These are phyloP conservation scores for Apophysomyces ossiformis DNA, from an alignment of 371 early-diverging fungal species.

Conservation along the genomic window DNA sequence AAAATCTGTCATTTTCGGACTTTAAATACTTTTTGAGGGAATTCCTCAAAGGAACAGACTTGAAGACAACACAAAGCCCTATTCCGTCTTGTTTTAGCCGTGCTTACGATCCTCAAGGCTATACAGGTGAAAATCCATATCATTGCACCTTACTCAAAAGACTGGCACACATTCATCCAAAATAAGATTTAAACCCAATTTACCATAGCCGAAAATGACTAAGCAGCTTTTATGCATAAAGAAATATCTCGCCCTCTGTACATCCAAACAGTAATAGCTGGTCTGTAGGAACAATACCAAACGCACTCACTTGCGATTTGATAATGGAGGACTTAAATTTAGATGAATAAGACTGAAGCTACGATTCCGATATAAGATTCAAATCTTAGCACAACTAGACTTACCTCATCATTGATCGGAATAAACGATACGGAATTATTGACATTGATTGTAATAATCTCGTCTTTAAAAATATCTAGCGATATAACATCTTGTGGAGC, in stretches of 20 bases:
- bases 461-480: slow-evolving; percentile 63
- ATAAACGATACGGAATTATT: slow-evolving; percentile 70
- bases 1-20: slow-evolving; percentile 1
- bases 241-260: slow-evolving; percentile 66
- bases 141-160: too few relatives aligned
- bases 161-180: too few relatives aligned
- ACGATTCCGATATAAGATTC: background rate
- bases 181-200: too few relatives aligned
- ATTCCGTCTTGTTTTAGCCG: too few relatives aligned
- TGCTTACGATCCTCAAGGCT: too few relatives aligned
- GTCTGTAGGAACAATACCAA: slow-evolving; percentile 64
- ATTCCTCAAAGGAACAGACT: background rate
- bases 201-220: too few relatives aligned
- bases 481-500: slow-evolving; percentile 52
- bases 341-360: slow-evolving; percentile 69
- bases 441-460: slow-evolving; percentile 64
- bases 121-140: too few relatives aligned
- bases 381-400: slow-evolving; percentile 8
- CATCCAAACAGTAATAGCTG: slow-evolving; percentile 66
- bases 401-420: slow-evolving; percentile 71
- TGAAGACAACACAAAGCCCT: too few relatives aligned
- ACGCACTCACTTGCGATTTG: slow-evolving; percentile 65
- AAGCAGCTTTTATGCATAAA: slow-evolving; percentile 51
- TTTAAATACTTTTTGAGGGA: background rate
- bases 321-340: slow-evolving; percentile 69